These are phyloP conservation scores for Geotrichum carabidarum DNA, from an alignment of 1,139 yeast species.

Conservation along the genomic window DNA sequence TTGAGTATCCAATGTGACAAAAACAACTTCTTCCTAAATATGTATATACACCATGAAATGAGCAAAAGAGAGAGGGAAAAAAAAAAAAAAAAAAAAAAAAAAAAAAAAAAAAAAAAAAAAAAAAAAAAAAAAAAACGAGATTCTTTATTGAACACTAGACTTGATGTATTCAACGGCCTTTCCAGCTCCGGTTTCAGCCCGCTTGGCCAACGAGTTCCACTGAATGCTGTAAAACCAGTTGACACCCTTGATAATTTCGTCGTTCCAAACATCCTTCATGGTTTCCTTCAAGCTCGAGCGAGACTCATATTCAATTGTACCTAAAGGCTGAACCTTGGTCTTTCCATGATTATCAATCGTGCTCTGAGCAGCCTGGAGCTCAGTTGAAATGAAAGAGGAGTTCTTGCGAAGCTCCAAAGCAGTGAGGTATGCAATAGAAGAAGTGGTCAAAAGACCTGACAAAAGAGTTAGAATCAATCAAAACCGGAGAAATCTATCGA, in stretches of 20 bases:
- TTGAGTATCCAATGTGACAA: too few species aligned
- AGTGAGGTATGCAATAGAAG: constrained; percentile 61
- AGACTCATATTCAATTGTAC: constrained; percentile 39
- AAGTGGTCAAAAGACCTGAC: constrained; percentile 58
- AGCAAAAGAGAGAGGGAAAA: not conserved
- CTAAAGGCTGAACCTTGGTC: constrained; percentile 30
- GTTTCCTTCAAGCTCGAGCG: constrained; percentile 54
- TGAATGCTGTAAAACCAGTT: constrained; percentile 49
- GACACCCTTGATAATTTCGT: constrained; percentile 61
- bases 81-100: not conserved
- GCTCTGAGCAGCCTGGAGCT: constrained; percentile 47
- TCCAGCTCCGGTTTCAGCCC: constrained; percentile 17
- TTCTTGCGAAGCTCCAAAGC: constrained; percentile 53
- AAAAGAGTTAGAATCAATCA: constrained; percentile 2
- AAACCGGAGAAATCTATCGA: not conserved
- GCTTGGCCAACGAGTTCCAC: constrained; percentile 19
- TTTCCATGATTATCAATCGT: constrained; percentile 43
- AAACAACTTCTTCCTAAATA: not conserved
- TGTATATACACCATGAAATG: not conserved
- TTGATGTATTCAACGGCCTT: constrained; percentile 14
- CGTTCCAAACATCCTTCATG: constrained; percentile 76
- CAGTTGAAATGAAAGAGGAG: constrained; percentile 45
- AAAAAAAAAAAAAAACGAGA: not conserved
- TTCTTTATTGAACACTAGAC: constrained; percentile 9
- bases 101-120: not conserved